Conservation (phyloP, 768 basidiomycete genomes). For the Mycena vulgaris region DNA sequence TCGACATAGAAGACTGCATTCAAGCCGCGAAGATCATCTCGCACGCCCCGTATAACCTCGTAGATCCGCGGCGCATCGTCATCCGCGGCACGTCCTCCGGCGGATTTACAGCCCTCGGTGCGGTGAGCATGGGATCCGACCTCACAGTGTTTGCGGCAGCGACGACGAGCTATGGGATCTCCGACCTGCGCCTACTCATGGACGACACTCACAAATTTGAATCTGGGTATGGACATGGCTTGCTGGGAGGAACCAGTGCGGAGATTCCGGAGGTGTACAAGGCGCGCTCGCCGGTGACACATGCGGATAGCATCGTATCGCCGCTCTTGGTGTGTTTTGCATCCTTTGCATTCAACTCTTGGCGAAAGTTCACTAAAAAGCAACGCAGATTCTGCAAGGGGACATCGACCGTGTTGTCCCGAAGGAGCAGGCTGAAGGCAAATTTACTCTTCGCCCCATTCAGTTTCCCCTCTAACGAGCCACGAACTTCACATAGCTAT, state of each 20-base stretch:
- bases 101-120: conserved; percentile 77
- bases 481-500: conserved; percentile 56
- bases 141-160: conserved; percentile 72
- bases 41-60: conserved; percentile 58
- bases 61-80: conserved; percentile 75
- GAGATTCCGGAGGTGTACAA: conserved; percentile 62
- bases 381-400: conserved; percentile 69
- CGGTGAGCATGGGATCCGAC: conserved; percentile 57
- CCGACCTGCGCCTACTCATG: conserved; percentile 67
- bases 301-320: conserved; percentile 64
- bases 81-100: conserved; percentile 85
- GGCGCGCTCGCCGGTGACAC: conserved; percentile 65
- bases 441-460: no score
- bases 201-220: conserved; percentile 74
- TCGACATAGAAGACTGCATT: conserved; percentile 69
- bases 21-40: conserved; percentile 59
- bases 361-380: not conserved
- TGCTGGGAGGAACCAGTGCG: conserved; percentile 66
- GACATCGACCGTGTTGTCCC: conserved; percentile 52
- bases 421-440: conserved; percentile 40
- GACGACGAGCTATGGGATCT: conserved; percentile 76
- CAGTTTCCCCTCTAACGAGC: conserved; percentile 51
- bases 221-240: conserved; percentile 59
- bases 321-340: conserved; percentile 62
- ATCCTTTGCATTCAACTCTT: not conserved